phyloP scores from a whole-genome alignment of 495 filamentous ascomycete species.

The Neurospora sp. region DNA sequence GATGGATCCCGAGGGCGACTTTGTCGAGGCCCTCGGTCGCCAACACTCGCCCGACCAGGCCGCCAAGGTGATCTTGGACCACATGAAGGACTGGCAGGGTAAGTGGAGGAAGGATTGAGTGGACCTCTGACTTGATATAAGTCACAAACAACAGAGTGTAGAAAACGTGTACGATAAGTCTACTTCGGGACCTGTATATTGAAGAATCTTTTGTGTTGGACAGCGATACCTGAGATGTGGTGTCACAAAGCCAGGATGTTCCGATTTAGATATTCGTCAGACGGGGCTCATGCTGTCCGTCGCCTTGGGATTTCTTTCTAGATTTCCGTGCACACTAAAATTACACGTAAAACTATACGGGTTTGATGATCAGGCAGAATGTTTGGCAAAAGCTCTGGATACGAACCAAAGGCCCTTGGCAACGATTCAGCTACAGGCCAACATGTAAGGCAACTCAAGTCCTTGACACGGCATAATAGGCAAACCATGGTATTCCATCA shows the following conservation, averaged over 20 bases:
- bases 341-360: background rate
- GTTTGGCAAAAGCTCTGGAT: background rate
- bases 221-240: background rate
- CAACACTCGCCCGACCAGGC: slow-evolving; percentile 85
- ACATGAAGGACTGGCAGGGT: slow-evolving; percentile 84
- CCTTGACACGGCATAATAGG: background rate
- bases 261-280: background rate
- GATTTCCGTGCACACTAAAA: background rate
- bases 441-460: background rate
- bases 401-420: background rate
- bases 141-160: background rate
- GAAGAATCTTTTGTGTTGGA: background rate
- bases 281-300: background rate
- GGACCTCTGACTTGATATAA: background rate
- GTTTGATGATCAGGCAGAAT: background rate
- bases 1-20: slow-evolving; percentile 98
- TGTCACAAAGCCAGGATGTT: background rate
- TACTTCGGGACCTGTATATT: background rate
- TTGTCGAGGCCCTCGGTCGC: slow-evolving; percentile 91
- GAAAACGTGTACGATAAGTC: background rate
- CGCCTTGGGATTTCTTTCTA: background rate
- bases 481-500: background rate
- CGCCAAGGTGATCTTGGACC: slow-evolving; percentile 71
- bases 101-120: slow-evolving; percentile 10
- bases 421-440: background rate